Percentiles rank a stretch among this genome's conserved stretches.
These are phyloP conservation scores for Secale cereale DNA, from an alignment of 176 grass and related monocot genomes.

Conservation along the genomic window DNA sequence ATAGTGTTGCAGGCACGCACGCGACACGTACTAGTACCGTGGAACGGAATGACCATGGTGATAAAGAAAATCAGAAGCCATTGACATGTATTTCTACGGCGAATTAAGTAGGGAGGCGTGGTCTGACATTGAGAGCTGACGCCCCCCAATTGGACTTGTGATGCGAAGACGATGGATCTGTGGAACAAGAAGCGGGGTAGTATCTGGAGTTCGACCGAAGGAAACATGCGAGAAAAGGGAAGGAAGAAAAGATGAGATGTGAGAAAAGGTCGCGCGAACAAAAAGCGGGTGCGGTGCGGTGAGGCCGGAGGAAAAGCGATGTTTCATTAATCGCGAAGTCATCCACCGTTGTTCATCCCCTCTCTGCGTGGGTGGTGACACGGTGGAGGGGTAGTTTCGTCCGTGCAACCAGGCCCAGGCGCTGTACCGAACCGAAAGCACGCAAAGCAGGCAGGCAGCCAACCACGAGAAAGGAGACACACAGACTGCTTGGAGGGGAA, in stretches of 20 bases:
- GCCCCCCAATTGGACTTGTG: too few species aligned
- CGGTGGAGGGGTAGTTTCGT: conserved; percentile 27
- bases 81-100: background rate
- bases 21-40: too few species aligned
- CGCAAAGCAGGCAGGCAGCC: conserved; percentile 1
- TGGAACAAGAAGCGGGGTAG: background rate
- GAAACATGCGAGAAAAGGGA: background rate
- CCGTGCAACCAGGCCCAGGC: background rate
- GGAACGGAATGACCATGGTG: background rate
- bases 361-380: conserved; percentile 7
- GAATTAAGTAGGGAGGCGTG: background rate
- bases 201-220: background rate
- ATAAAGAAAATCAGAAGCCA: background rate
- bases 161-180: background rate
- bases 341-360: background rate
- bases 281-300: background rate
- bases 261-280: conserved; percentile 18
- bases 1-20: too few species aligned
- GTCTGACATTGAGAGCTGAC: background rate
- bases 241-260: background rate
- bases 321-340: conserved; percentile 41
- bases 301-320: conserved; percentile 17
- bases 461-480: background rate
- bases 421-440: background rate
- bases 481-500: too few species aligned